Base-by-base conservation (phyloP, 345 rosid species). In the Camelina laxa region DNA sequence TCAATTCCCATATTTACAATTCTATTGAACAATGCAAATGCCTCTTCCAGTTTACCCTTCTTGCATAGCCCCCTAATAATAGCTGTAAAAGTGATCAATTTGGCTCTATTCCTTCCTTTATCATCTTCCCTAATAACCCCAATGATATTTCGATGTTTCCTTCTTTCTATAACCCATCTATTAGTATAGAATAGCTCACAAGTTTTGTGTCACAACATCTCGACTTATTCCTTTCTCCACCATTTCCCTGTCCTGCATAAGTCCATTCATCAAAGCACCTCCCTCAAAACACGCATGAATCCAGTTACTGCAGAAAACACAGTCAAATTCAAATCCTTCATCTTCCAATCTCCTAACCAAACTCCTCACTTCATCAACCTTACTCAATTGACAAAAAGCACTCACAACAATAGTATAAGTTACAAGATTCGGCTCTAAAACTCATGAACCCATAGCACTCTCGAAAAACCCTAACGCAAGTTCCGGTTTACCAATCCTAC, bases 271-370 rank as follows among this genome's bases (percentile, higher is more conserved):
- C 16, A 87, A 58, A 16, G 27, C 69, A 24, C 90, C 88, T 62
- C 73, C 82, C 54, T 70, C 76, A 31, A 85, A 20, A 58, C 68
- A 80, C 42, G 91, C 91, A 78, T 59, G 79, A 78, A 88, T 87
- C 96, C 91, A 89, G 76, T 85, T 81, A 74, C 85, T 88, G 50
- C 79, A 92, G 65, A 92, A 84, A 60, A 88, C 81, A 22, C 81
- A 88, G 70, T 89, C 97, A 60, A 89, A 81, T 60, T 58, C 84
- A 82, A 87, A 67, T 11, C 85, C 84, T 75, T 88, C 86, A 45
- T 76, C 81, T 58, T 82, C 86, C 58, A 92, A 83, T 72, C 54
- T 72, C 65, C 30, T 57, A 80, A 85, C 82, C 73, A 92, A 80
- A 49, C 64, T 66, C 65, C 30, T 39, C 15, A 88, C 86, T 69